phyloP scores from a whole-genome alignment of 2,329 filamentous ascomycete genomes.

The Trichoderma atroviride region DNA sequence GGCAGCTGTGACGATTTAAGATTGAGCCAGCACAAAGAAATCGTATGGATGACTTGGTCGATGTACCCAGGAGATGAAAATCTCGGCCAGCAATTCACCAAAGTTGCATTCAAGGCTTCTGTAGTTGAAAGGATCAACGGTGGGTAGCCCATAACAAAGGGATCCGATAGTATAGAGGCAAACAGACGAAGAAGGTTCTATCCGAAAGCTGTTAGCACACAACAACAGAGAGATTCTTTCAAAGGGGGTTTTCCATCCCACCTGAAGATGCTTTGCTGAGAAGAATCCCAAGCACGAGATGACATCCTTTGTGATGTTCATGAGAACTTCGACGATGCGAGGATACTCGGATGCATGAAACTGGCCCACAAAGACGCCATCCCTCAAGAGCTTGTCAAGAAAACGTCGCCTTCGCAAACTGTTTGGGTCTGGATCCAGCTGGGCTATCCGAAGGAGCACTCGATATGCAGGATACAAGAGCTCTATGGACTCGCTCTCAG shows the following conservation, averaged over 20 bases:
- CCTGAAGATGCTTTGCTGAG: constrained; percentile 68
- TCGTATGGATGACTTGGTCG: constrained; percentile 63
- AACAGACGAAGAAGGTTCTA: constrained; percentile 70
- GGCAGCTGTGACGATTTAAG: constrained; percentile 37
- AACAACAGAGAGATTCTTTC: constrained; percentile 23
- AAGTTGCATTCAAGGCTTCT: constrained; percentile 56
- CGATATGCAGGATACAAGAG: constrained; percentile 69
- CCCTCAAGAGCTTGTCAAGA: constrained; percentile 58
- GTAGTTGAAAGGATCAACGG: constrained; percentile 57
- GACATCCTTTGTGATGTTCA: constrained; percentile 52
- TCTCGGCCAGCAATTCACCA: constrained; percentile 71
- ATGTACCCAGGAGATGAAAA: constrained; percentile 58
- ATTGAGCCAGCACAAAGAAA: constrained; percentile 66
- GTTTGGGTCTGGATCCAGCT: constrained; percentile 34
- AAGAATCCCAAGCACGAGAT: constrained; percentile 62
- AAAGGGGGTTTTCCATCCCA: constrained; percentile 36
- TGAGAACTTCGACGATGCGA: constrained; percentile 58
- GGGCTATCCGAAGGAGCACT: constrained; percentile 62
- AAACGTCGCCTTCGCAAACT: constrained; percentile 40
- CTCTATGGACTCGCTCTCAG: constrained; percentile 67
- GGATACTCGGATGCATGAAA: constrained; percentile 63
- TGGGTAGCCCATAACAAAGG: constrained; percentile 62
- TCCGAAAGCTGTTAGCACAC: neutral
- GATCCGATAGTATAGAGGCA: constrained; percentile 65
- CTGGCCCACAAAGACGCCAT: constrained; percentile 58